phyloP scores from a whole-genome alignment of 441 rosid genomes.

The Breynia disticha region DNA sequence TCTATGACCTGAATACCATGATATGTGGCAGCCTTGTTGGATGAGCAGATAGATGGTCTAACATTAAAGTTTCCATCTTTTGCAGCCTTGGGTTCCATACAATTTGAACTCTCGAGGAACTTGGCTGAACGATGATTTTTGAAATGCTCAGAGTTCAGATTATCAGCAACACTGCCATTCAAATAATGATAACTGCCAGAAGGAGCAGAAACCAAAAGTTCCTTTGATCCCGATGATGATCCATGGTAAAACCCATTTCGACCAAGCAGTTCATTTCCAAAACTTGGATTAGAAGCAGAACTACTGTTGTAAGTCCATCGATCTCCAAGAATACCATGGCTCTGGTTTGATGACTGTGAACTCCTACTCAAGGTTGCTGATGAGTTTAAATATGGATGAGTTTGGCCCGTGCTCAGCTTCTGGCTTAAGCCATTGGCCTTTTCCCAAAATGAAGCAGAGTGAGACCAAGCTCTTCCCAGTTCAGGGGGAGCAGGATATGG shows the following conservation, averaged over 20 bases:
- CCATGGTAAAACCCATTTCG: constrained; percentile 52
- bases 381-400: constrained; percentile 37
- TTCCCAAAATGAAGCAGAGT: constrained; percentile 46
- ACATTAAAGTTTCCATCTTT: constrained; percentile 57
- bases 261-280: constrained; percentile 30
- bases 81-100: constrained; percentile 30
- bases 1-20: constrained; percentile 29
- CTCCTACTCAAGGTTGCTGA: constrained; percentile 40
- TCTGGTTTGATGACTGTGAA: constrained; percentile 36
- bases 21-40: constrained; percentile 23
- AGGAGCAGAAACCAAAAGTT: constrained; percentile 22
- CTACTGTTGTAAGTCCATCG: constrained; percentile 40
- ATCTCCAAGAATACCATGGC: constrained; percentile 42
- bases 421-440: constrained; percentile 44
- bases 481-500: constrained; percentile 33
- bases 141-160: constrained; percentile 21
- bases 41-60: constrained; percentile 29
- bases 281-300: constrained; percentile 33
- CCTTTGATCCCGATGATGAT: constrained; percentile 57
- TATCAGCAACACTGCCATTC: constrained; percentile 31
- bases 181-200: constrained; percentile 27
- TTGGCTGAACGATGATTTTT: constrained; percentile 22
- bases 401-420: constrained; percentile 42
- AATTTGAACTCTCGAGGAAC: constrained; percentile 25
- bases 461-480: constrained; percentile 41